Base-by-base conservation (phyloP, 768 basidiomycete genomes). In the Suillus clintonianus region DNA sequence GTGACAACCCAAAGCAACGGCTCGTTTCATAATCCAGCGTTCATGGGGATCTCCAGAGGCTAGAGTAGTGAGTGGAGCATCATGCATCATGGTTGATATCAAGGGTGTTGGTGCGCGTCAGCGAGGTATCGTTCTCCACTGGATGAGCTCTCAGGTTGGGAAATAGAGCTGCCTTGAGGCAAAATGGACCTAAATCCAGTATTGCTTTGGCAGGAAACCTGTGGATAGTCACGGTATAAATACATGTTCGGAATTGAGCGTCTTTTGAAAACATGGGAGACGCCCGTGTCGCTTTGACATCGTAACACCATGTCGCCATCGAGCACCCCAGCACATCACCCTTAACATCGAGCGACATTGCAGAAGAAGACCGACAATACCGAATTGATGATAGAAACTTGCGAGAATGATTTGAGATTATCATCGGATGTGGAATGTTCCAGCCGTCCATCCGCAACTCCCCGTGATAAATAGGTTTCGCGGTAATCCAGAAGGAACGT, bases 171-270 rank as follows among this genome's bases (percentile, higher is more conserved):
- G 59, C 59, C 53, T 60, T 22, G 17, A 60, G 59, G 53, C 8
- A 22, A 60, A 58, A 14, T 2, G n/a, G 6, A 58, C 34, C 30
- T 58, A 37, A 57, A 57, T 17, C 17, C 24, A 41, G 37, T 41
- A 55, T 15, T 19, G 10, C 17, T 39, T 39, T 39, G 37, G 3
- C 24, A 27, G 17, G 24, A 57, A 37, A 57, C 39, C 56, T 41
- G 56, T 41, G 27, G 56, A 41, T 30, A 27, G 39, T n/a, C n/a
- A n/a, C n/a, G n/a, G n/a, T 57, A 56, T 57, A 57, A 41, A 57
- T 41, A 57, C 37, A 17, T 53, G 51, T 27, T 56, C 22, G 39
- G 7, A 9, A 24, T 39, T 22, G 15, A 27, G 24, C 24, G 56
- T 37, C 56, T 27, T n/a, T 41, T 41, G 9, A 57, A 19, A 57